A percentile compares a stretch with the other conserved stretches of the same genome.
Evolutionary conservation across 345 rosid species (phyloP).

Genomic region (Anacardium occidentale): DNA sequence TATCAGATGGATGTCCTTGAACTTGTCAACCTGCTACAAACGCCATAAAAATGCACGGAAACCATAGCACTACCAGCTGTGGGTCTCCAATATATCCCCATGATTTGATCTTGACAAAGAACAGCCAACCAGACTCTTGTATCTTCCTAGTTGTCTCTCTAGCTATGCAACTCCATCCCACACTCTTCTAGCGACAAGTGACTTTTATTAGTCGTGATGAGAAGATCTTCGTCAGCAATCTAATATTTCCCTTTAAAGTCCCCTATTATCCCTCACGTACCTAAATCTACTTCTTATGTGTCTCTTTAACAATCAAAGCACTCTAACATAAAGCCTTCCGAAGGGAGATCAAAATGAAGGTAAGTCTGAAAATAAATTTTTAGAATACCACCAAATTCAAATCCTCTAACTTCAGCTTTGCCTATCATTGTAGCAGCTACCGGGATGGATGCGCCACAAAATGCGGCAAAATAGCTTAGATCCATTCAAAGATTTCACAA

Average conservation of each 20-base stretch:
- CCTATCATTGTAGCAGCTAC: slow-evolving; percentile 58
- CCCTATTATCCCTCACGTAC: slow-evolving; percentile 23
- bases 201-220: slow-evolving; percentile 24
- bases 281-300: slow-evolving; percentile 26
- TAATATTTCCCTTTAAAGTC: slow-evolving; percentile 34
- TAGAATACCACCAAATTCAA: slow-evolving; percentile 10
- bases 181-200: slow-evolving; percentile 47
- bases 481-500: slow-evolving; percentile 53
- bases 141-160: slow-evolving; percentile 66
- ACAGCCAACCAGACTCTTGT: slow-evolving; percentile 74
- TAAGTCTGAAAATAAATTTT: slow-evolving; percentile 32
- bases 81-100: slow-evolving; percentile 33
- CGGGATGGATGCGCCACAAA: slow-evolving; percentile 77
- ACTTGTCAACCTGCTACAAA: slow-evolving; percentile 34
- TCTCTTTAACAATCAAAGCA: slow-evolving; percentile 32
- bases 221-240: slow-evolving; percentile 27
- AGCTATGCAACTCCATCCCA: slow-evolving; percentile 34
- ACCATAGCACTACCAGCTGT: slow-evolving; percentile 28
- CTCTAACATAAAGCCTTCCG: slow-evolving; percentile 28
- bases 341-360: slow-evolving; percentile 64
- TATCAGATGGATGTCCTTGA: slow-evolving; percentile 6
- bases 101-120: slow-evolving; percentile 70
- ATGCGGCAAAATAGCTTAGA: slow-evolving; percentile 45
- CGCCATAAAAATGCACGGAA: slow-evolving; percentile 29
- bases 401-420: slow-evolving; percentile 32